These are phyloP conservation scores for Ophiostoma tasmaniense DNA, from an alignment of 2,329 filamentous ascomycete species.

Conservation along the genomic window DNA sequence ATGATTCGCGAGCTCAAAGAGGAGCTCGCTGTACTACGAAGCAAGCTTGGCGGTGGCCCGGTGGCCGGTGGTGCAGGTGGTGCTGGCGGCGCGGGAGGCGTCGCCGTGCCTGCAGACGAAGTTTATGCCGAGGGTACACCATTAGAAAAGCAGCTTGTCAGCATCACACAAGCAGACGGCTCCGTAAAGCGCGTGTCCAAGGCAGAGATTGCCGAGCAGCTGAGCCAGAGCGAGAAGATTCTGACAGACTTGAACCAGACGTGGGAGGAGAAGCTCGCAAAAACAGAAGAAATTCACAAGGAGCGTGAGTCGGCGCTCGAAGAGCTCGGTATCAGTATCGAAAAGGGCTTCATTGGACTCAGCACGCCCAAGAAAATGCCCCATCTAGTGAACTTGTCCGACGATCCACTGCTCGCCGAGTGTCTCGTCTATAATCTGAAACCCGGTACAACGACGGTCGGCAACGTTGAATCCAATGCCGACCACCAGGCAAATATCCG, in stretches of 20 bases:
- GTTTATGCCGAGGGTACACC: conserved; percentile 89
- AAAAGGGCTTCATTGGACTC: conserved; percentile 92
- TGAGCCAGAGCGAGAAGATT: conserved; percentile 93
- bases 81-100: conserved; percentile 33
- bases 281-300: conserved; percentile 96
- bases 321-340: conserved; percentile 95
- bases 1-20: conserved; percentile 99
- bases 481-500: conserved; percentile 75
- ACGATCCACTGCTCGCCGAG: conserved; percentile 85
- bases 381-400: conserved; percentile 95
- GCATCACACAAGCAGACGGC: conserved; percentile 79
- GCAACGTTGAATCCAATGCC: conserved; percentile 79
- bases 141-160: conserved; percentile 90
- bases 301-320: conserved; percentile 91
- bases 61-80: conserved; percentile 31
- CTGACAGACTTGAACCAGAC: conserved; percentile 95
- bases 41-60: conserved; percentile 58
- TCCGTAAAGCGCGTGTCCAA: conserved; percentile 92
- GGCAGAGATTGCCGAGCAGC: conserved; percentile 92
- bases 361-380: conserved; percentile 99
- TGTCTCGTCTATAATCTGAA: conserved; percentile 98
- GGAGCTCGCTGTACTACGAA: conserved; percentile 74
- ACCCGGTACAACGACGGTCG: conserved; percentile 85
- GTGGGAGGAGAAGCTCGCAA: conserved; percentile 92
- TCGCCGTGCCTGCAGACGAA: conserved; percentile 56